Base-by-base conservation (phyloP, 208 protist genomes). In the Leishmania turanica region DNA sequence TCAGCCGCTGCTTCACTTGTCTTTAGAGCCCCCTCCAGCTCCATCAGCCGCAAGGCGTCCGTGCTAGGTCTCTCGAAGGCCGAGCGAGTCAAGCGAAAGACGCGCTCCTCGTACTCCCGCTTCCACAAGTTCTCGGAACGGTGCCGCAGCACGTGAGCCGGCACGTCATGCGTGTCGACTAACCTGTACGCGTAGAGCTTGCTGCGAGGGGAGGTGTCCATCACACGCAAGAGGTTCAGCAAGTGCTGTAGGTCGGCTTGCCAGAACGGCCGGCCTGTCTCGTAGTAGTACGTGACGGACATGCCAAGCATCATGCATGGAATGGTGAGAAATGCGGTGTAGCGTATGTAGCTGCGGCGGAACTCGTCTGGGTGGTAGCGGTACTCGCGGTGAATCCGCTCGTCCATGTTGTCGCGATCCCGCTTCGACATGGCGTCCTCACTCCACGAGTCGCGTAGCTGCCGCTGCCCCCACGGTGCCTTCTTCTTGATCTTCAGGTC, bases 401-500 rank as follows among this genome's bases (percentile, higher is more conserved):
- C 90, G 45, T 84, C 89, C 88, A 97, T 92, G 82, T 92, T 94
- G 45, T 97, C 92, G 17, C 65, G 84, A 42, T 93, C 88, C 6
- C 90, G 81, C 78, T 91, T 91, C 34, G 92, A 85, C 94, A 97
- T 97, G 54, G 94, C 94, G 60, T 97, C 94, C 75, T 89, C 82
- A 75, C 90, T 94, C 92, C 94, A 97, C 60, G 89, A 91, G 73
- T 97, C 94, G 37, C 94, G 92, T 47, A 97, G 86, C 89, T 97
- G 92, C 72, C 91, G 90, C 66, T 86, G 87, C 9, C 94, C 94
- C 92, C 94, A 97, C 73, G 94, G 94, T 5, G 88, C 90, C 53
- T 85, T 87, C 65, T 79, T 83, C 68, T 86, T 89, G 9, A 95
- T 88, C 77, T 93, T 95, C 42, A 95, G 62, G 5, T 31, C 21